Evolutionary conservation across 2,329 filamentous ascomycete species (phyloP).

Genomic region (Ophiocordyceps camponoti-floridani): DNA sequence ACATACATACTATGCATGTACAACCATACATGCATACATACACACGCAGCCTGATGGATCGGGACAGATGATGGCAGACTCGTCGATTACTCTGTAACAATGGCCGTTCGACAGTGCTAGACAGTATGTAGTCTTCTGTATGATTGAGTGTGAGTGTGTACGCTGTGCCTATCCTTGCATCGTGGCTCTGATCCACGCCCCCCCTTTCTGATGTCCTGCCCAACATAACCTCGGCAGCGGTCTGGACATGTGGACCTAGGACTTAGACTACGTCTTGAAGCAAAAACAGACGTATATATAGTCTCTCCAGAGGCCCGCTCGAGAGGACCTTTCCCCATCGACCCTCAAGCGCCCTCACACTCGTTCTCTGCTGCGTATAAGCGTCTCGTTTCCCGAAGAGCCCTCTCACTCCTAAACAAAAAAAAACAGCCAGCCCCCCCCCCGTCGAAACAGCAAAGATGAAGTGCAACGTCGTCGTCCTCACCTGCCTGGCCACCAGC

Average conservation of each 20-base stretch:
- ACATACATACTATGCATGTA: too few species aligned
- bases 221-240: not conserved
- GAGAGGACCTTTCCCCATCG: not conserved
- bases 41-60: too few species aligned
- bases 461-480: conserved; percentile 5
- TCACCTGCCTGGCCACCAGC: conserved; percentile 4
- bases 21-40: too few species aligned
- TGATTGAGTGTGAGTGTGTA: too few species aligned
- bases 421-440: too few species aligned
- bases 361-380: conserved; percentile 2
- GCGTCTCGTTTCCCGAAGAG: not conserved
- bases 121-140: too few species aligned
- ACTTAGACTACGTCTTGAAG: not conserved
- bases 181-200: not conserved
- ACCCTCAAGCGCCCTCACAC: conserved; percentile 1
- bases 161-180: not conserved
- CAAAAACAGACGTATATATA: not conserved
- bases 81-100: too few species aligned
- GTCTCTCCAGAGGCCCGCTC: not conserved
- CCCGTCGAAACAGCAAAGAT: conserved; percentile 2
- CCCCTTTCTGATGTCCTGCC: not conserved
- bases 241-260: not conserved
- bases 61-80: too few species aligned
- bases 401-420: not conserved
- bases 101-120: too few species aligned